Evolutionary conservation across 2,329 filamentous ascomycete species (phyloP), one percentile per base, ranked within the genome.

Genomic region (Coccinonectria pachysandricola): DNA sequence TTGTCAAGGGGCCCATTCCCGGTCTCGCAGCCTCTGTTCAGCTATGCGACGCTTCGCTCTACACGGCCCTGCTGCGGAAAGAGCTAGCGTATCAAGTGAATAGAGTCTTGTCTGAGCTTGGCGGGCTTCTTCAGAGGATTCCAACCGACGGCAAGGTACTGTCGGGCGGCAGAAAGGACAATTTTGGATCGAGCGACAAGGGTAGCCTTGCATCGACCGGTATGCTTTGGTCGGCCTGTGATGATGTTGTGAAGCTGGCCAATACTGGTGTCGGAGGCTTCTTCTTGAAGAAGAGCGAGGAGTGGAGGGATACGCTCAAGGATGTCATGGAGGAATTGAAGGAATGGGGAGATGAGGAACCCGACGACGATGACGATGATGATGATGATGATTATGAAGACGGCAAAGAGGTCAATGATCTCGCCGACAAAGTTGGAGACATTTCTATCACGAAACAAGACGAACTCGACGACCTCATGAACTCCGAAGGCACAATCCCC

Each of bases 301-400:
- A 86, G 49, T 83, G 79, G 55, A 64, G 75, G 20, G 82, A 82
- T 30, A 71, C 80, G 3, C 60, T 95, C 13, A 72, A 82, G 42
- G 88, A 95, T 57, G 80, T 85, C 0, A 71, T 92, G 40, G 73
- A 82, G 36, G 88, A 95, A 57, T 54, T 95, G 38, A 83, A 85
- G 49, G 84, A 88, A 42, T 95, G 87, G 85, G 75, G 78, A 12
- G 80, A 85, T 2, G 79, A 85, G 43, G 68, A 72, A 7, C 66
- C 69, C 0, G 70, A 73, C 1, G 75, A 74, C 2, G 66, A 68
- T 9, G 60, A 68, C 0, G 64, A 68, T 13, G 60, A 57, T 17
- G 62, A 74, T 2, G 62, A 58, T 13, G 52, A 60, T n/a, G 57
- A 60, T 26, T n/a, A n/a, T n/a, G n/a, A n/a, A n/a, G n/a, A n/a